Evolutionary conservation across 2,329 filamentous ascomycete species (phyloP).

Genomic region (Colletotrichum sp.): DNA sequence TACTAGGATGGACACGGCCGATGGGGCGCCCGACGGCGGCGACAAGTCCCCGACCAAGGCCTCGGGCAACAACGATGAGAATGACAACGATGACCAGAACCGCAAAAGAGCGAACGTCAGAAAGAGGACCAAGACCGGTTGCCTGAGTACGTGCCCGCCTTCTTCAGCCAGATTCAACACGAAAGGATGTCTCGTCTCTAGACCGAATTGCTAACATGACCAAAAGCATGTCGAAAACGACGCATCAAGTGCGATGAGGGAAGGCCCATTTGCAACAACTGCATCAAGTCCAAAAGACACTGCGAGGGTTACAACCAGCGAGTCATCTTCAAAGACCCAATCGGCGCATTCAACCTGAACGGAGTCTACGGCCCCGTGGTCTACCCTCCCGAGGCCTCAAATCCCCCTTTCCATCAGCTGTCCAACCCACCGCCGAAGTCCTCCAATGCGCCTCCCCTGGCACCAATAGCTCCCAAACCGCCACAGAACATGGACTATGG

Average conservation of each 20-base stretch:
- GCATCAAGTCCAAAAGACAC: slow-evolving; percentile 82
- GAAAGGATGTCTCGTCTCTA: background rate
- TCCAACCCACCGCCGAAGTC: slow-evolving; percentile 45
- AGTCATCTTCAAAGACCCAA: slow-evolving; percentile 79
- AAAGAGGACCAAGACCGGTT: slow-evolving; percentile 90
- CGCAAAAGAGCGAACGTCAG: slow-evolving; percentile 55
- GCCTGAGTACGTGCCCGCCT: slow-evolving; percentile 71
- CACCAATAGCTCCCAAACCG: slow-evolving; percentile 59
- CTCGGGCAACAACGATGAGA: slow-evolving; percentile 37
- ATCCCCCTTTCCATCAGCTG: slow-evolving; percentile 50
- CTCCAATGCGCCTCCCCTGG: slow-evolving; percentile 42
- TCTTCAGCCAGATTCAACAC: background rate
- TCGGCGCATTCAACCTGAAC: slow-evolving; percentile 59
- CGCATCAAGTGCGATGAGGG: slow-evolving; percentile 98
- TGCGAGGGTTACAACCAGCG: slow-evolving; percentile 87
- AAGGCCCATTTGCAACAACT: slow-evolving; percentile 81
- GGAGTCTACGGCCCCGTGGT: slow-evolving; percentile 49
- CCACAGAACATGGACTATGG: slow-evolving; percentile 40
- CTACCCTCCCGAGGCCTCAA: slow-evolving; percentile 50
- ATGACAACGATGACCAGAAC: slow-evolving; percentile 44
- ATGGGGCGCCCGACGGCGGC: slow-evolving; percentile 26
- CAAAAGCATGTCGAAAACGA: slow-evolving; percentile 83
- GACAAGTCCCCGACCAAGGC: slow-evolving; percentile 33
- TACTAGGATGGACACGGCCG: slow-evolving; percentile 33
- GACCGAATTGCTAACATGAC: slow-evolving; percentile 1